These are phyloP conservation scores for Saccharomyces pastorianus DNA, from an alignment of 1,139 yeast species.

Conservation along the genomic window DNA sequence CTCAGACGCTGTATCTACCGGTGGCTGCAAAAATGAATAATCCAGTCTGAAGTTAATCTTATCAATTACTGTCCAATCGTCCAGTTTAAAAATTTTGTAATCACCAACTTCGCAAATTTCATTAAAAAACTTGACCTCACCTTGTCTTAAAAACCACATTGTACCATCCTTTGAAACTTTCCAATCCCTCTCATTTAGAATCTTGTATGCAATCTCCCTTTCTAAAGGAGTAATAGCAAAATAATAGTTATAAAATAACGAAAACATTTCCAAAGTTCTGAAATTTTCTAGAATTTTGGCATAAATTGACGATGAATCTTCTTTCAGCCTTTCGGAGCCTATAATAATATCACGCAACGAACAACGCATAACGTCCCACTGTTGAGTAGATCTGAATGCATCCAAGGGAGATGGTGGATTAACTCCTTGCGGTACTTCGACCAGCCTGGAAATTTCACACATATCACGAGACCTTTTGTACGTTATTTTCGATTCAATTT, in stretches of 20 bases:
- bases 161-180: slow-evolving; percentile 28
- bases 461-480: slow-evolving; percentile 26
- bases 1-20: background rate
- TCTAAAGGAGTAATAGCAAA: slow-evolving; percentile 52
- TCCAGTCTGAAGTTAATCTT: slow-evolving; percentile 31
- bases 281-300: slow-evolving; percentile 22
- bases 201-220: slow-evolving; percentile 32
- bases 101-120: slow-evolving; percentile 37
- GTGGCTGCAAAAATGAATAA: slow-evolving; percentile 13
- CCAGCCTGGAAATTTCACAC: slow-evolving; percentile 23
- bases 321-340: slow-evolving; percentile 4
- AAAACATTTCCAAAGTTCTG: slow-evolving; percentile 31
- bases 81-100: slow-evolving; percentile 36
- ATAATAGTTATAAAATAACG: slow-evolving; percentile 55
- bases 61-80: slow-evolving; percentile 36
- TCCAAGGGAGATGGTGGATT: slow-evolving; percentile 33
- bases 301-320: slow-evolving; percentile 9
- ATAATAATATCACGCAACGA: slow-evolving; percentile 11
- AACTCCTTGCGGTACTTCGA: slow-evolving; percentile 26
- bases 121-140: slow-evolving; percentile 32
- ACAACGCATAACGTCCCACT: slow-evolving; percentile 29
- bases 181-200: slow-evolving; percentile 35
- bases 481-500: slow-evolving; percentile 21
- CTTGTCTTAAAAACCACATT: slow-evolving; percentile 36
- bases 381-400: slow-evolving; percentile 31